Evolutionary conservation across 805 yeast genomes (phyloP), one percentile per base, ranked within the genome.

Genomic region (Starmerella roubikii): DNA sequence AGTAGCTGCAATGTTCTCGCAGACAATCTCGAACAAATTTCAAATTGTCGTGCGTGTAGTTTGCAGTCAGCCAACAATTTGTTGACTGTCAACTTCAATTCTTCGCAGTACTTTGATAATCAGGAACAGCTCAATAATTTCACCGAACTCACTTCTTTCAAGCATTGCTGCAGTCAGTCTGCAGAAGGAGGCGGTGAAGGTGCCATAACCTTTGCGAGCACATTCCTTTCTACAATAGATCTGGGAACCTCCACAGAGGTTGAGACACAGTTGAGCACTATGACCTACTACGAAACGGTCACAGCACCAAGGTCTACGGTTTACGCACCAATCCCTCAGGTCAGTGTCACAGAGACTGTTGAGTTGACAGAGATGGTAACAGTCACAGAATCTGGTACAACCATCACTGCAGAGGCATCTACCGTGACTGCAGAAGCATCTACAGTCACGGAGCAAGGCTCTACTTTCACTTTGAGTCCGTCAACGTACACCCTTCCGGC

Each of bases 111-210:
- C 21, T 47, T 43, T 34, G 35, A 42, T 31, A 39, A 26, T 33
- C 32, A 34, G 20, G 39, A 36, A 11, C 44, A 49, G 23, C 36
- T 49, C 30, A 42, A 39, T 31, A 41, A 43, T 27, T 41, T 47
- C 29, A 48, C 50, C 7, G 39, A 47, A n/a, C 28, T 42, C 13
- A 41, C 48, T 3, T 45, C 47, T 28, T 38, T 38, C 33, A 37
- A 31, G 11, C 24, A 40, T 15, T 40, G 47, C 30, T 39, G 47
- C 17, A 20, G 25, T 22, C 6, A 5, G 29, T 26, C 29, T 10
- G 15, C 12, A 8, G 15, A 13, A 8, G 29, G 29, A 13, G 29
- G 29, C 6, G 29, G 29, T 6, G 10, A 7, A 8, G 29, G 29
- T 12, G 29, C n/a, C 12, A 22, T 22, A 7, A 22, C 24, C 7